phyloP scores from a whole-genome alignment of 169 alveolate genomes.

The Plasmodium vivax region DNA sequence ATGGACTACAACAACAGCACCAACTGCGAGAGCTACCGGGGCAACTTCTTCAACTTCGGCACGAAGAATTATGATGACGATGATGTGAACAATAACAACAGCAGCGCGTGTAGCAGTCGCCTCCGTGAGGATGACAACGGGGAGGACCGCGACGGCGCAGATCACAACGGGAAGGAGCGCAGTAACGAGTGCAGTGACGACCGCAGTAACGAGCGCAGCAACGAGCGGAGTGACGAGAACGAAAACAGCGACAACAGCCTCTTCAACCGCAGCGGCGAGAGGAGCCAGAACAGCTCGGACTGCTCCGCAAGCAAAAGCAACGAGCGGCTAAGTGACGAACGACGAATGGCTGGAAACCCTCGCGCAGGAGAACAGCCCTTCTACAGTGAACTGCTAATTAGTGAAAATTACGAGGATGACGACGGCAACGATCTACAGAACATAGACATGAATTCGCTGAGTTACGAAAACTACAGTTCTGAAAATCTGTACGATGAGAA shows the following conservation, averaged over 20 bases:
- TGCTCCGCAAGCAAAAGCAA: not conserved
- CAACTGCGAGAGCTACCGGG: not conserved
- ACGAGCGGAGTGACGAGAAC: not conserved
- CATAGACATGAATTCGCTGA: conserved; percentile 14
- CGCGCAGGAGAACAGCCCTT: not conserved
- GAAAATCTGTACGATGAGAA: conserved; percentile 15
- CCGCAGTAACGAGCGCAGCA: not conserved
- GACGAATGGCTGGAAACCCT: not conserved
- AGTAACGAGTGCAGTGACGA: not conserved
- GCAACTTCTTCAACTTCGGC: not conserved
- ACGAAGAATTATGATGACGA: not conserved
- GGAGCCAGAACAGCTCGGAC: not conserved
- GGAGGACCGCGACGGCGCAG: not conserved
- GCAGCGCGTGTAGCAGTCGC: not conserved
- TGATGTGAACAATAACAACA: not conserved
- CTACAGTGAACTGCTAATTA: not conserved
- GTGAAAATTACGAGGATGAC: not conserved
- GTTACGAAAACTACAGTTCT: conserved; percentile 15
- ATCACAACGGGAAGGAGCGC: not conserved
- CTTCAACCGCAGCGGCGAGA: not conserved
- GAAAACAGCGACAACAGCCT: not conserved
- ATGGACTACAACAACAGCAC: not conserved
- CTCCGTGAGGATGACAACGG: not conserved
- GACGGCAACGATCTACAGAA: not conserved
- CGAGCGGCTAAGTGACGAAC: not conserved